These are phyloP conservation scores for Fusarium neocosmosporiellum DNA, from an alignment of 2,329 filamentous ascomycete genomes.

Conservation along the genomic window DNA sequence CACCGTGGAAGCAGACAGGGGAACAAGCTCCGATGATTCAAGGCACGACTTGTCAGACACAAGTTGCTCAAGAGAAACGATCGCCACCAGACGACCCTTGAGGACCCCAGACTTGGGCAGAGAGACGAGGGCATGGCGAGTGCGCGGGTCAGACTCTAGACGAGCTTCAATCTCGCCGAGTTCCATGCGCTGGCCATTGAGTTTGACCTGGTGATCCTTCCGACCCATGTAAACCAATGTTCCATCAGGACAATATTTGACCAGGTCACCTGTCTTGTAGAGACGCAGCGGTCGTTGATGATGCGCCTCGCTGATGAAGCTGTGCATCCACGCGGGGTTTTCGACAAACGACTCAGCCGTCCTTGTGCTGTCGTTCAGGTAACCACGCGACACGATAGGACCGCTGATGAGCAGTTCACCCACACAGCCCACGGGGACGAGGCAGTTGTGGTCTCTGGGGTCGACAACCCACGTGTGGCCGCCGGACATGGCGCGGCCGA, in stretches of 20 bases:
- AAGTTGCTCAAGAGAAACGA: conserved; percentile 12
- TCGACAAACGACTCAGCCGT: conserved; percentile 10
- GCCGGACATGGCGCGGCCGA: conserved; percentile 9
- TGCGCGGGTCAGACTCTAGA: conserved; percentile 64
- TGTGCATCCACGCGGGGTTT: conserved; percentile 3
- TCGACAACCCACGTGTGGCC: conserved; percentile 35
- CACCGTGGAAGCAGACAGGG: not conserved
- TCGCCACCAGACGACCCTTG: conserved; percentile 23
- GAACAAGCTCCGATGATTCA: not conserved
- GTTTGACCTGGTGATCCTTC: conserved; percentile 52
- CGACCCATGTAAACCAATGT: conserved; percentile 60
- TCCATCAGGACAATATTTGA: conserved; percentile 53
- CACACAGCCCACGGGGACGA: conserved; percentile 27
- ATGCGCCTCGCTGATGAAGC: not conserved
- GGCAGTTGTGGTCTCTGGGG: conserved; percentile 22
- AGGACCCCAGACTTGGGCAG: conserved; percentile 45
- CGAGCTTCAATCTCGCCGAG: conserved; percentile 56
- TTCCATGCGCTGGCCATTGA: conserved; percentile 64
- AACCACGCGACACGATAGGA: conserved; percentile 19
- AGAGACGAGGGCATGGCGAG: conserved; percentile 57
- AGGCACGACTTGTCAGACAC: not conserved
- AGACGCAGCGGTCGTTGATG: not conserved
- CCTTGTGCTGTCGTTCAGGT: conserved; percentile 5
- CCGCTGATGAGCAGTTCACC: conserved; percentile 37
- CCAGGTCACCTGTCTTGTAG: conserved; percentile 63